Evolutionary conservation across 345 rosid genomes (phyloP).

Genomic region (sweet orange (Citrus sinensis)): DVS_A1.0 CM039168.1:18604001-18604500

Average conservation of each 20-base stretch:
- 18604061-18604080: conserved; percentile 15
- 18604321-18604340: too few relatives aligned
- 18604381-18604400: too few relatives aligned
- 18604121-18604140: conserved; percentile 71
- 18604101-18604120: conserved; percentile 63
- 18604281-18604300: background rate
- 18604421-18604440: too few relatives aligned
- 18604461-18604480: too few relatives aligned
- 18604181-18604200: conserved; percentile 78
- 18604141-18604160: conserved; percentile 98
- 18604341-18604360: too few relatives aligned
- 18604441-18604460: too few relatives aligned
- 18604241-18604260: background rate
- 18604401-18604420: too few relatives aligned
- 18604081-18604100: conserved; percentile 66
- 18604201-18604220: conserved; percentile 99
- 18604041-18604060: conserved; percentile 9
- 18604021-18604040: background rate
- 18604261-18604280: background rate
- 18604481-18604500: too few relatives aligned
- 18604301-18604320: too few relatives aligned
- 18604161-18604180: conserved; percentile 98
- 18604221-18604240: conserved; percentile 22
- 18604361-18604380: too few relatives aligned
- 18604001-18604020: conserved; percentile 29